A percentile compares a stretch with the other conserved stretches of the same genome.
These are phyloP conservation scores for Termitomyces sp. DNA, from an alignment of 768 basidiomycete species.

Conservation along the genomic window DNA sequence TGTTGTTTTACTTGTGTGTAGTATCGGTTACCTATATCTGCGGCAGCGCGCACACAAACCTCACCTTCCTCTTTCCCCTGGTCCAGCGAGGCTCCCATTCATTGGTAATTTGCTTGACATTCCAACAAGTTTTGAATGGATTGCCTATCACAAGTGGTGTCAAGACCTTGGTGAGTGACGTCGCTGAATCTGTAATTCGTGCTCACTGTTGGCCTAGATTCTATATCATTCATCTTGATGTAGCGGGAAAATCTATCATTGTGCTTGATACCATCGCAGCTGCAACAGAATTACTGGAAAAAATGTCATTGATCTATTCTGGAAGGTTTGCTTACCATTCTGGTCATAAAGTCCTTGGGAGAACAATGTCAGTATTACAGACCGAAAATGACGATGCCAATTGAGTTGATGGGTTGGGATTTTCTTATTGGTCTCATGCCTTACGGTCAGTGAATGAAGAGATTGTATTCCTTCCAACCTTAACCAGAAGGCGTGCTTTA, in stretches of 20 bases:
- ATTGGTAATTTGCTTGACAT: too few species aligned
- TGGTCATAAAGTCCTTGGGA: not conserved
- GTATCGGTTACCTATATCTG: not conserved
- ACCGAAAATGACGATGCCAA: not conserved
- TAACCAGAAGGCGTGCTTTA: not conserved
- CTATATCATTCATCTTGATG: too few species aligned
- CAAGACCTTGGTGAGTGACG: too few species aligned
- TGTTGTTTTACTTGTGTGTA: not conserved
- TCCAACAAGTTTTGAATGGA: too few species aligned
- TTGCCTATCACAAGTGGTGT: not conserved
- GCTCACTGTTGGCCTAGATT: too few species aligned
- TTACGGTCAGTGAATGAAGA: not conserved
- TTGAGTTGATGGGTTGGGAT: too few species aligned
- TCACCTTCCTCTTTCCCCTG: conserved; percentile 7
- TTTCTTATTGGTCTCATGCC: not conserved
- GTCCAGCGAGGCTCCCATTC: too few species aligned
- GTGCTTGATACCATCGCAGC: not conserved
- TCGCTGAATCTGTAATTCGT: too few species aligned
- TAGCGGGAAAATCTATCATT: not conserved
- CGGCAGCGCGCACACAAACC: not conserved
- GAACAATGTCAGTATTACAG: not conserved
- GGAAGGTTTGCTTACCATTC: not conserved
- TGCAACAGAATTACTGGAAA: not conserved
- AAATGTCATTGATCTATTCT: not conserved
- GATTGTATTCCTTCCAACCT: not conserved